Evolutionary conservation across 1,139 yeast species (phyloP).

Genomic region (Debaryomyces nepalensis): DNA sequence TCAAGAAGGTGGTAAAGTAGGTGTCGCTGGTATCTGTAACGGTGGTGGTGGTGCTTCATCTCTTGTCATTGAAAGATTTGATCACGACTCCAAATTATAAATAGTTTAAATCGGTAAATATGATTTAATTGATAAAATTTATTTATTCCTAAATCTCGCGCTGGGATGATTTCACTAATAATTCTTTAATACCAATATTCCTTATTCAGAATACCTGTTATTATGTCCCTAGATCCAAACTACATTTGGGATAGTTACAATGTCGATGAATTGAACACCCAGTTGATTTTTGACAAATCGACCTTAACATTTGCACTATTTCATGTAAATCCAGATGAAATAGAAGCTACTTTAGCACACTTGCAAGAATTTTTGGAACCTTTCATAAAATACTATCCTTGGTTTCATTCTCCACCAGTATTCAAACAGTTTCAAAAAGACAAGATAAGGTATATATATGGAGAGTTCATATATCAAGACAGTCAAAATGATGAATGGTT

Average conservation of each 20-base stretch:
- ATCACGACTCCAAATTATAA: constrained; percentile 33
- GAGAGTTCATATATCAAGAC: constrained; percentile 49
- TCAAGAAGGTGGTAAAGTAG: constrained; percentile 81
- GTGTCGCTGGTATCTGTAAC: constrained; percentile 91
- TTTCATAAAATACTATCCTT: constrained; percentile 48
- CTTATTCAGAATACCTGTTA: too few relatives aligned
- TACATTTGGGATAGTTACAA: constrained; percentile 15
- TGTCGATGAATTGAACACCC: constrained; percentile 10
- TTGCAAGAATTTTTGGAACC: constrained; percentile 33
- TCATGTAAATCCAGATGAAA: constrained; percentile 7
- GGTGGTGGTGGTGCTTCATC: constrained; percentile 97
- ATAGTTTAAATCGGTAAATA: constrained; percentile 5
- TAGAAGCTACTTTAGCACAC: constrained; percentile 4
- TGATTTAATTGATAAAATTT: neutral
- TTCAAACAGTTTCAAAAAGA: constrained; percentile 10
- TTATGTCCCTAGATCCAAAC: constrained; percentile 9
- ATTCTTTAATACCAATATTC: too few relatives aligned
- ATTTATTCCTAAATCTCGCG: constrained; percentile 1
- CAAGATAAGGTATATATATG: constrained; percentile 39
- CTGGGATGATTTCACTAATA: too few relatives aligned
- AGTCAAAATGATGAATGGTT: constrained; percentile 52
- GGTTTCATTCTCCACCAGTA: constrained; percentile 13
- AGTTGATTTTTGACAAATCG: constrained; percentile 11
- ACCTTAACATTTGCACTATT: constrained; percentile 13
- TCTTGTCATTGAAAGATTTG: constrained; percentile 27